Conservation (phyloP, 176 grass and related monocot genomes). For the Microstegium vimineum region DNA sequence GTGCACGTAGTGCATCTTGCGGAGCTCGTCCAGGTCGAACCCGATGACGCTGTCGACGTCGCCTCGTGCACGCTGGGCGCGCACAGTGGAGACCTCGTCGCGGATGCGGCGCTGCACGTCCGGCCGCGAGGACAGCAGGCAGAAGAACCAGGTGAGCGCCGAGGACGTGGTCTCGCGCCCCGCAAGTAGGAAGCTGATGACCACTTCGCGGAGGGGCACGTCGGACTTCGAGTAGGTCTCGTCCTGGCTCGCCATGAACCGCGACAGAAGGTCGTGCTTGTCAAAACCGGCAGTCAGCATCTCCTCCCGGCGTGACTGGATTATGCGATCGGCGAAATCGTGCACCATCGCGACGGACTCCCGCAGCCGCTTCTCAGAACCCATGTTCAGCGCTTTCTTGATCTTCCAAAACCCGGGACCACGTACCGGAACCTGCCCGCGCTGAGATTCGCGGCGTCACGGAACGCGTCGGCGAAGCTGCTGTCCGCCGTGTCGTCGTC, state of each 20-base stretch:
- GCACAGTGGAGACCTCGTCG: slow-evolving; percentile 35
- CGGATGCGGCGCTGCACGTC: slow-evolving; percentile 43
- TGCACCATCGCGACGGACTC: slow-evolving; percentile 31
- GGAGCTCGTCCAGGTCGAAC: slow-evolving; percentile 53
- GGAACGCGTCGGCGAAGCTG: slow-evolving; percentile 55
- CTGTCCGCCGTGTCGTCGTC: background rate
- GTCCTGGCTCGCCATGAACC: slow-evolving; percentile 41
- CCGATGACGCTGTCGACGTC: slow-evolving; percentile 35
- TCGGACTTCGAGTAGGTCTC: slow-evolving; percentile 41
- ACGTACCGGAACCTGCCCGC: slow-evolving; percentile 45
- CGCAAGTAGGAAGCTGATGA: slow-evolving; percentile 48
- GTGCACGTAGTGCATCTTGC: slow-evolving; percentile 78
- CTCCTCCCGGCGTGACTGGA: slow-evolving; percentile 44
- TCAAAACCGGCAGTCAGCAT: background rate
- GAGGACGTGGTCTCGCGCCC: slow-evolving; percentile 47
- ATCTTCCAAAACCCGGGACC: slow-evolving; percentile 40
- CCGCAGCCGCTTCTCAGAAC: slow-evolving; percentile 26
- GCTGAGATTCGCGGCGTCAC: slow-evolving; percentile 55
- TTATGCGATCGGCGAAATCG: slow-evolving; percentile 46
- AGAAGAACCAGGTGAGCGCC: slow-evolving; percentile 52
- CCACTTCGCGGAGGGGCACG: slow-evolving; percentile 35
- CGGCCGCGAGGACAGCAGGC: slow-evolving; percentile 48
- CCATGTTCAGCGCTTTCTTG: slow-evolving; percentile 48
- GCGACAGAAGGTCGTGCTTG: slow-evolving; percentile 57
- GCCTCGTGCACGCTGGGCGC: background rate